These are phyloP conservation scores for Boletus reticulatus DNA, from an alignment of 768 basidiomycete genomes.

Conservation along the genomic window DNA sequence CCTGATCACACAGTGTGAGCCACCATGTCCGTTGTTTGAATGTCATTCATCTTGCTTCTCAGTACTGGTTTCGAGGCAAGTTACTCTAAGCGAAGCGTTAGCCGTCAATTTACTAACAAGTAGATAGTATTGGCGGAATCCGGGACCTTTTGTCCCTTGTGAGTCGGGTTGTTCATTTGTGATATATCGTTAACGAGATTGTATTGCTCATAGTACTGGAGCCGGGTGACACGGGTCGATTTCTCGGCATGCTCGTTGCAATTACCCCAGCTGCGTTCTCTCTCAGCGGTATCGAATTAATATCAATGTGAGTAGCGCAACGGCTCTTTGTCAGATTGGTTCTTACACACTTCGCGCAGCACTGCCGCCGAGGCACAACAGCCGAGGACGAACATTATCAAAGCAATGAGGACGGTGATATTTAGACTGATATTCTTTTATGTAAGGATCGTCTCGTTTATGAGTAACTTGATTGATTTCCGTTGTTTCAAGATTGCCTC, in stretches of 20 bases:
- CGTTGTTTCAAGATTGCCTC: constrained; percentile 15
- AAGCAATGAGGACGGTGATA: constrained; percentile 74
- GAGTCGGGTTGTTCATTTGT: not conserved
- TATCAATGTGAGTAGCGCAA: constrained; percentile 54
- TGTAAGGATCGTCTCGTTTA: not conserved
- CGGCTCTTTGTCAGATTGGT: constrained; percentile 9
- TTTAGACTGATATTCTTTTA: constrained; percentile 58
- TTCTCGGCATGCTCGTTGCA: constrained; percentile 20
- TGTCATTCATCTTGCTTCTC: not conserved
- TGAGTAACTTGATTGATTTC: not conserved
- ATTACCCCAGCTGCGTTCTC: constrained; percentile 53
- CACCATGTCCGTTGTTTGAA: constrained; percentile 32
- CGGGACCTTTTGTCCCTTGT: constrained; percentile 25
- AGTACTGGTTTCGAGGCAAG: constrained; percentile 20
- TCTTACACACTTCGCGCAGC: constrained; percentile 32
- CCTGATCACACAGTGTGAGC: constrained; percentile 43
- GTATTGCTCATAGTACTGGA: constrained; percentile 12
- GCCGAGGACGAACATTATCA: constrained; percentile 76
- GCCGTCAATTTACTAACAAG: not conserved
- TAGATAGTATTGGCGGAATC: constrained; percentile 21
- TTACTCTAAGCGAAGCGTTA: not conserved
- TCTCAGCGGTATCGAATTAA: constrained; percentile 74
- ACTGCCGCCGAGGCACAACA: constrained; percentile 76
- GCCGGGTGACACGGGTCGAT: constrained; percentile 21
- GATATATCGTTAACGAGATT: not conserved